These are phyloP conservation scores for Pneumocystis canis DNA, from an alignment of 1,139 yeast genomes.

Conservation along the genomic window DNA sequence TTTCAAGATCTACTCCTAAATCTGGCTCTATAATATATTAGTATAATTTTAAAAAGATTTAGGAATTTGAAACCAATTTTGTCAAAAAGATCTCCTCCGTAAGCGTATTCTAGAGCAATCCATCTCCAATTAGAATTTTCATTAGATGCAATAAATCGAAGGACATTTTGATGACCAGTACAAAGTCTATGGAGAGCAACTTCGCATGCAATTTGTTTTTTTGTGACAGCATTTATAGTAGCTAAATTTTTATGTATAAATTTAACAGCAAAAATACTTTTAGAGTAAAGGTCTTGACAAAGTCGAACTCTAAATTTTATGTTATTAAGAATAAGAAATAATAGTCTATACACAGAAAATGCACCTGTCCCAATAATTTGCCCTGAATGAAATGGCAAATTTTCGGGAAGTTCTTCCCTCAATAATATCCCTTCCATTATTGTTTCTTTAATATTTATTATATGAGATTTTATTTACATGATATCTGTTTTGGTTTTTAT, in stretches of 20 bases:
- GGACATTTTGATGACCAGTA: conserved; percentile 40
- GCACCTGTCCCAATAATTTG: conserved; percentile 13
- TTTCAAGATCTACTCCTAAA: conserved; percentile 47
- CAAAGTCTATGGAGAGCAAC: conserved; percentile 41
- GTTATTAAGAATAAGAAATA: conserved; percentile 16
- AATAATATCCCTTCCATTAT: neutral
- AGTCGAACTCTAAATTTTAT: conserved; percentile 19
- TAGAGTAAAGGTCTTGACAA: conserved; percentile 14
- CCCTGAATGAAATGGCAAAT: conserved; percentile 9
- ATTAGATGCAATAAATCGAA: conserved; percentile 38
- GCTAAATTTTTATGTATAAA: conserved; percentile 33
- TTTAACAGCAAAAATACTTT: conserved; percentile 38
- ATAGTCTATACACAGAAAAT: conserved; percentile 20
- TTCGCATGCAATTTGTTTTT: conserved; percentile 38
- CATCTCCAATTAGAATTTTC: conserved; percentile 41
- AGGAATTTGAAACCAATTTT: conserved; percentile 30
- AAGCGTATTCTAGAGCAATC: conserved; percentile 51
- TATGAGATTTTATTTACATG: neutral
- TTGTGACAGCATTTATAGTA: conserved; percentile 26
- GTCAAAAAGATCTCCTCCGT: conserved; percentile 58
- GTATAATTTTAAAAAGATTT: neutral
- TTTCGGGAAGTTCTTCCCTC: conserved; percentile 5
- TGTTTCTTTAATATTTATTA: neutral
- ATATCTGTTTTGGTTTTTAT: neutral
- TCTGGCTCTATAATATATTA: conserved; percentile 37